Percentiles rank a stretch among this genome's conserved stretches.
These are phyloP conservation scores for Tricholomella constricta DNA, from an alignment of 768 basidiomycete species.

Conservation along the genomic window DNA sequence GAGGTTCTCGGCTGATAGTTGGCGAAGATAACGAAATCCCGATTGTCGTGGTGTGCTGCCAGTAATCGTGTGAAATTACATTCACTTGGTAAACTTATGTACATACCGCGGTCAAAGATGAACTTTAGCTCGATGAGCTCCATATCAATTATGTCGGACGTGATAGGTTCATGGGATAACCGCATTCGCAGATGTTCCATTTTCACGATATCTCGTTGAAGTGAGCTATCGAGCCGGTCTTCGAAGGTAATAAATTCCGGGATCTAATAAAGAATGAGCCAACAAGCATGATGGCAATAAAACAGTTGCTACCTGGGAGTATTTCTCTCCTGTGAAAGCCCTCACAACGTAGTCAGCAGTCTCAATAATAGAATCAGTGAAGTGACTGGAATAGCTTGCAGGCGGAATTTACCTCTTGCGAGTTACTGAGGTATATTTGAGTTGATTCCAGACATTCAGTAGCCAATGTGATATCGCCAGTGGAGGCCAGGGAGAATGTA, in stretches of 20 bases:
- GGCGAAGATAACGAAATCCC: conserved; percentile 78
- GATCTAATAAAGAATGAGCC: conserved; percentile 47
- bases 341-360: conserved; percentile 80
- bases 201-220: conserved; percentile 81
- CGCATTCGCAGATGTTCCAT: conserved; percentile 87
- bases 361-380: conserved; percentile 32
- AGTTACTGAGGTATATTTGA: conserved; percentile 79
- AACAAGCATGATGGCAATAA: neutral
- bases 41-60: conserved; percentile 80
- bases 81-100: neutral
- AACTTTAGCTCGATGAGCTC: conserved; percentile 85
- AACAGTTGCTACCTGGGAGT: conserved; percentile 61
- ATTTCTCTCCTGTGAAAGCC: conserved; percentile 79
- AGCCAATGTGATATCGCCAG: conserved; percentile 73
- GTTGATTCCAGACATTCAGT: conserved; percentile 79
- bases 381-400: neutral
- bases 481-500: conserved; percentile 76
- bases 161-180: conserved; percentile 70
- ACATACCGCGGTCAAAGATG: conserved; percentile 72
- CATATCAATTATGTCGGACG: conserved; percentile 74
- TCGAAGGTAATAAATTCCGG: conserved; percentile 85
- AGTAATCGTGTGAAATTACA: neutral
- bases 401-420: conserved; percentile 63
- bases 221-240: conserved; percentile 77
- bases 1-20: conserved; percentile 69